A percentile compares a stretch with the other conserved stretches of the same genome.
Conservation (phyloP, 2,329 filamentous ascomycete species). For the Geoglossum cookeanum region DNA sequence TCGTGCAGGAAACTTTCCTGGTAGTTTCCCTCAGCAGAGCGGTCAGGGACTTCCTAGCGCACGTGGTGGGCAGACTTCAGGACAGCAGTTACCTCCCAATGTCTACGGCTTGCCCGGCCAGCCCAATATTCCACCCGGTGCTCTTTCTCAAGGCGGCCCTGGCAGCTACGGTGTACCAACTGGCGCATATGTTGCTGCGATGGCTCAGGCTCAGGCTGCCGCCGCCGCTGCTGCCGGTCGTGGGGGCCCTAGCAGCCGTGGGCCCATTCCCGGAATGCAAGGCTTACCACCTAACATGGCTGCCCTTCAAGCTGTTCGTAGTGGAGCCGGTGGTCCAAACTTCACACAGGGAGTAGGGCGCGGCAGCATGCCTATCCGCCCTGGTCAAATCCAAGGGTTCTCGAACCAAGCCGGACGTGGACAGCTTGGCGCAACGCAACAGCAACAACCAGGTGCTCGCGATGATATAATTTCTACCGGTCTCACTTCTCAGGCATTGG, state of each 20-base stretch:
- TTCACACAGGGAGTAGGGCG: conserved; percentile 18
- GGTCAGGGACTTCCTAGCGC: conserved; percentile 32
- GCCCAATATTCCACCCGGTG: conserved; percentile 39
- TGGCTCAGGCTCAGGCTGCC: conserved; percentile 57
- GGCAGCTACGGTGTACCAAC: conserved; percentile 45
- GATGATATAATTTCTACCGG: conserved; percentile 15
- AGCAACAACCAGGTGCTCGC: conserved; percentile 13
- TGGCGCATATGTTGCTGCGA: conserved; percentile 57
- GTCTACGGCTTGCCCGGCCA: conserved; percentile 67
- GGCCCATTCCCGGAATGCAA: conserved; percentile 47
- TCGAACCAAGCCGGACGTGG: conserved; percentile 23
- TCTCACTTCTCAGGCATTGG: conserved; percentile 32
- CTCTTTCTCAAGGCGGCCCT: conserved; percentile 32
- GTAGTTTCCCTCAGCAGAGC: conserved; percentile 56
- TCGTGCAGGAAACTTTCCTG: conserved; percentile 71
- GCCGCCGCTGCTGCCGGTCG: conserved; percentile 18
- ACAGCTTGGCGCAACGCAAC: conserved; percentile 16
- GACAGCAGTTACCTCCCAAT: conserved; percentile 73
- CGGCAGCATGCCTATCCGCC: conserved; percentile 23
- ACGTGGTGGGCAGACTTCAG: conserved; percentile 55
- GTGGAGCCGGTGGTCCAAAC: conserved; percentile 23
- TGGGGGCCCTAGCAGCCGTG: conserved; percentile 46
- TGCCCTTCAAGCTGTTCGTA: conserved; percentile 25
- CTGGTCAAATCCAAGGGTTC: conserved; percentile 22
- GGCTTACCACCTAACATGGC: conserved; percentile 51